Base-by-base conservation (phyloP, 345 rosid genomes). In the Kernera saxatilis region DNA sequence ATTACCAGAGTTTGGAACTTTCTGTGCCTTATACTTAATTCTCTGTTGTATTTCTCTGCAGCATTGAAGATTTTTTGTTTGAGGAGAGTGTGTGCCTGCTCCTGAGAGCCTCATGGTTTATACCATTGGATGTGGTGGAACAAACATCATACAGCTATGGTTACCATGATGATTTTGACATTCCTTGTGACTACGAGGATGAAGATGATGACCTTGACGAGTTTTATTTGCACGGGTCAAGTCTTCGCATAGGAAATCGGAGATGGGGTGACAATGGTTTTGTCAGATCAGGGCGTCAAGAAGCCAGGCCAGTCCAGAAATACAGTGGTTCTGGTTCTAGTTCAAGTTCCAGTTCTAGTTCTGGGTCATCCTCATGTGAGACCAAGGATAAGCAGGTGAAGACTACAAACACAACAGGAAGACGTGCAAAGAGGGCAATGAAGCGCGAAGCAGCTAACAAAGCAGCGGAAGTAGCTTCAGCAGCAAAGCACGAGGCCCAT, bases 11-110 rank as follows among this genome's bases (percentile, higher is more conserved):
- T 49, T 36, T 29, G 19, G 27, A 40, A 9, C 10, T 50, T 40
- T 59, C 2, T 8, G 40, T 30, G 22, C 40, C 50, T 26, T 40
- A 0, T 27, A 25, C 6, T 55, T 7, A 27, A 46, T 22, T 43
- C 0, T 57, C 39, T 40, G 32, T 70, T 23, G 17, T 30, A 12
- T n/a, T 30, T 73, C 57, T 23, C 19, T 61, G 65, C 83, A 93
- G 96, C 72, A 82, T 93, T 70, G 84, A 81, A 35, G 99, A 93
- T 77, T 89, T 85, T 83, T 78, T 89, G 93, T 85, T 89, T 6
- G 96, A 89, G 82, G 99, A 93, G 82, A 93, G 95, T 18, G 90
- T 93, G 41, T 85, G 94, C 82, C 85, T 91, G 62, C 98, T 93
- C 48, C 86, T 91, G 54, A 80, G 97, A 78, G 96, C 98, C 32